These are phyloP conservation scores for Wickerhamomyces sp. DNA, from an alignment of 1,139 yeast genomes.

Conservation along the genomic window DNA sequence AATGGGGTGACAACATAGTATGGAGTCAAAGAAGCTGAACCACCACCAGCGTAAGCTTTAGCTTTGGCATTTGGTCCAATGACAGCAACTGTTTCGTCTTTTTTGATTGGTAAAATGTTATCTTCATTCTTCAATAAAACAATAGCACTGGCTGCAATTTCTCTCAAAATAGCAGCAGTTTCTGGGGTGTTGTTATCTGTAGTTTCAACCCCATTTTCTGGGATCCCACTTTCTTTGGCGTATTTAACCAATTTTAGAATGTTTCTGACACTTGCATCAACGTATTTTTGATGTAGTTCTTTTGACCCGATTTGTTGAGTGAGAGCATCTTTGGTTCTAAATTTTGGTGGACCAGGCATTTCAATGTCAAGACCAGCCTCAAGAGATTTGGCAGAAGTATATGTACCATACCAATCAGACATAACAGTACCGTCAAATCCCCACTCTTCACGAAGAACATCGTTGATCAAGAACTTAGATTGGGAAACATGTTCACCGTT, in stretches of 20 bases:
- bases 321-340: constrained; percentile 38
- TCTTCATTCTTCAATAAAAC: constrained; percentile 51
- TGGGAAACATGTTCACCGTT: constrained; percentile 55
- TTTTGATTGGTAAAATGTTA: constrained; percentile 37
- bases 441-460: constrained; percentile 51
- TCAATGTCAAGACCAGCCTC: constrained; percentile 57
- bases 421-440: constrained; percentile 50
- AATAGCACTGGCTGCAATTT: constrained; percentile 45
- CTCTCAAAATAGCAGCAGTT: constrained; percentile 40
- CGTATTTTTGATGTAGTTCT: constrained; percentile 23
- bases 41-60: constrained; percentile 32
- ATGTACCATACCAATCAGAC: constrained; percentile 65
- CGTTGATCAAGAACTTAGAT: constrained; percentile 35
- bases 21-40: constrained; percentile 42
- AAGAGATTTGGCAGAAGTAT: constrained; percentile 41
- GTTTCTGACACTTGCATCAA: constrained; percentile 39
- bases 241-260: constrained; percentile 44
- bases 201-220: constrained; percentile 31
- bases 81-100: constrained; percentile 39
- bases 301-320: constrained; percentile 33
- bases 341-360: constrained; percentile 57
- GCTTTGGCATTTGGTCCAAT: constrained; percentile 38
- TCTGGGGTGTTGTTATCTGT: constrained; percentile 37
- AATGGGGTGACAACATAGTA: constrained; percentile 40
- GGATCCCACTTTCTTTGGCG: constrained; percentile 37